Evolutionary conservation across 2,329 filamentous ascomycete genomes (phyloP).

Genomic region (Acrocalymma vagum): DNA sequence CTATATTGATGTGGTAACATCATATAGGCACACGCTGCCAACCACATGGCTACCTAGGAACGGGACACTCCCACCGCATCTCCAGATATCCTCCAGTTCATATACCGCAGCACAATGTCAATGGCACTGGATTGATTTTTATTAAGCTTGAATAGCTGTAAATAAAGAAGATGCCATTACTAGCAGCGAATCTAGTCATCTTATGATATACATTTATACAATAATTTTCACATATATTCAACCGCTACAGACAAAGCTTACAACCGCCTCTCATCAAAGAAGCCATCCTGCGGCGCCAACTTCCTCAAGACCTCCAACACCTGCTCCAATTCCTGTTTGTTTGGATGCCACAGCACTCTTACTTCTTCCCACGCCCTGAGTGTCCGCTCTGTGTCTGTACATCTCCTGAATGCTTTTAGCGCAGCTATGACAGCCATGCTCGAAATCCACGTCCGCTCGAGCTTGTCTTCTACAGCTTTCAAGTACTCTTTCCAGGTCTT

Average conservation of each 20-base stretch:
- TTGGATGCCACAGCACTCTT: constrained; percentile 46
- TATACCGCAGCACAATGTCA: too few species aligned
- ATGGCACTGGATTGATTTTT: too few species aligned
- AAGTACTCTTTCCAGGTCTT: constrained; percentile 39
- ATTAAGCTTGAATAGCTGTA: too few species aligned
- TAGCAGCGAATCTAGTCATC: background rate
- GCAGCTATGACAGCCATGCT: constrained; percentile 35
- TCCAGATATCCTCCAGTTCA: too few species aligned
- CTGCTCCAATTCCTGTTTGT: constrained; percentile 41
- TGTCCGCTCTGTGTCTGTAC: constrained; percentile 61
- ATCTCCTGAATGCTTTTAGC: constrained; percentile 68
- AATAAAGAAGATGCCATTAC: too few species aligned
- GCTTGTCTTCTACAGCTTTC: constrained; percentile 19
- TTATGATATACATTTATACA: background rate
- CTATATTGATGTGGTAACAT: too few species aligned
- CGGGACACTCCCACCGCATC: too few species aligned
- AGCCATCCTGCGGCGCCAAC: constrained; percentile 25
- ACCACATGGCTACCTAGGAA: too few species aligned
- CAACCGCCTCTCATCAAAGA: constrained; percentile 17
- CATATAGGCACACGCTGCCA: too few species aligned
- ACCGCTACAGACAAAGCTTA: background rate
- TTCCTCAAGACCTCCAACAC: constrained; percentile 33
- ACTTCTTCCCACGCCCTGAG: constrained; percentile 63
- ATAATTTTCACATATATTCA: constrained; percentile 1
- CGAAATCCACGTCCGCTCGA: constrained; percentile 38